Base-by-base conservation (phyloP, 2,329 filamentous ascomycete species). In the Talaromyces sp. region DNA sequence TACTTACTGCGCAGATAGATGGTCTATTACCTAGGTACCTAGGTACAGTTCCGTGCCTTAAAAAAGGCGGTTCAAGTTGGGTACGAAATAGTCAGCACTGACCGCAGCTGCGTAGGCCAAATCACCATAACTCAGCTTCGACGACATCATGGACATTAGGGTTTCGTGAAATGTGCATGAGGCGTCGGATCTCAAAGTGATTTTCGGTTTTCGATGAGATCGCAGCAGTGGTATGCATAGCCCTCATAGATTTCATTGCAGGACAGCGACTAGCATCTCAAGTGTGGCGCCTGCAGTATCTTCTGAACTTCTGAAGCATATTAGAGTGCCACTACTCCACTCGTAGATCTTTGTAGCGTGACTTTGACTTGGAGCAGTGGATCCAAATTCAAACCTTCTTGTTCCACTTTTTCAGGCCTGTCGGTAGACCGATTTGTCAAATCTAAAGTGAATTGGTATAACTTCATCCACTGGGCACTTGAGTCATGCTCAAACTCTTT, bases 171-270 rank as follows among this genome's bases (percentile, higher is more conserved):
- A 19, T 28, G 43, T 50, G 54, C 54, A 50, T 48, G 33, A 41
- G 13, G 31, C 41, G 35, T 48, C 22, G 41, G 53, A 56, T 56
- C 33, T 37, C 41, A 33, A 48, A 8, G 43, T 13, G 33, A 4
- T 56, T 35, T 48, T 50, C 35, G 35, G 45, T 22, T 31, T 37
- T 50, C 31, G 52, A 43, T 45, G 31, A 46, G 53, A 54, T 54
- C 52, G 52, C n/a, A n/a, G n/a, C 28, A n/a, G 25, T 33, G 7
- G 5, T 33, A 31, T 46, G 43, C 52, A 35, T 54, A 39, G 22
- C 6, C 33, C 31, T 31, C 15, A 37, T 22, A 31, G 41, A 28
- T 28, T 48, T 28, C 28, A 22, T 11, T 36, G 53, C 33, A 56
- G 22, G 48, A 21, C 19, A 31, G 33, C 13, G 45, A 15, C 28